A percentile compares a stretch with the other conserved stretches of the same genome.
These are phyloP conservation scores for Ceratocystis destructans DNA, from an alignment of 2,329 filamentous ascomycete genomes.

Conservation along the genomic window DNA sequence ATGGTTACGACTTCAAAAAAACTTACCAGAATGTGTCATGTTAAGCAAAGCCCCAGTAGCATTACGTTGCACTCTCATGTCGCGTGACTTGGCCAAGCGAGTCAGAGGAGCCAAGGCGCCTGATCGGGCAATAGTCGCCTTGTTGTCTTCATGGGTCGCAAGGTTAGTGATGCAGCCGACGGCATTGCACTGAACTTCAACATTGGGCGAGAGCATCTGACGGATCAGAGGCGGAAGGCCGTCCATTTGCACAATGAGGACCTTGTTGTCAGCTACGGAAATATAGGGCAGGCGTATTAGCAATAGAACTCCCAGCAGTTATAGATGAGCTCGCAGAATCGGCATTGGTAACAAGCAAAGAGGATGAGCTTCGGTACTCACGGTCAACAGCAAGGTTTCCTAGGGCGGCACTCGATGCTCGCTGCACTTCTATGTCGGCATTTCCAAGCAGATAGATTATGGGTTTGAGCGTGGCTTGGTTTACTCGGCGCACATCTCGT, in stretches of 20 bases:
- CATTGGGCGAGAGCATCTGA: constrained; percentile 96
- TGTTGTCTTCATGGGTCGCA: constrained; percentile 97
- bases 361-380: constrained; percentile 35
- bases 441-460: constrained; percentile 93
- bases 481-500: constrained; percentile 93
- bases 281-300: constrained; percentile 28
- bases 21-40: constrained; percentile 93
- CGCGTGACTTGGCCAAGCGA: constrained; percentile 84
- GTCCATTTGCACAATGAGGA: constrained; percentile 83
- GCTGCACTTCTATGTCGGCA: constrained; percentile 90
- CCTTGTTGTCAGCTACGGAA: constrained; percentile 83
- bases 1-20: neutral
- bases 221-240: constrained; percentile 84
- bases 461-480: constrained; percentile 85
- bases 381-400: constrained; percentile 96
- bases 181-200: constrained; percentile 97
- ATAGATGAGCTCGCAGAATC: no score
- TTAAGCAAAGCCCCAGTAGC: constrained; percentile 92
- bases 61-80: constrained; percentile 97
- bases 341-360: no score
- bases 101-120: constrained; percentile 86
- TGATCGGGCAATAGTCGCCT: constrained; percentile 93
- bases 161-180: constrained; percentile 98
- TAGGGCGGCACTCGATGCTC: constrained; percentile 87
- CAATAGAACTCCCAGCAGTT: neutral